phyloP scores from a whole-genome alignment of 768 basidiomycete species.

The Xanthoconium stramineum region DNA sequence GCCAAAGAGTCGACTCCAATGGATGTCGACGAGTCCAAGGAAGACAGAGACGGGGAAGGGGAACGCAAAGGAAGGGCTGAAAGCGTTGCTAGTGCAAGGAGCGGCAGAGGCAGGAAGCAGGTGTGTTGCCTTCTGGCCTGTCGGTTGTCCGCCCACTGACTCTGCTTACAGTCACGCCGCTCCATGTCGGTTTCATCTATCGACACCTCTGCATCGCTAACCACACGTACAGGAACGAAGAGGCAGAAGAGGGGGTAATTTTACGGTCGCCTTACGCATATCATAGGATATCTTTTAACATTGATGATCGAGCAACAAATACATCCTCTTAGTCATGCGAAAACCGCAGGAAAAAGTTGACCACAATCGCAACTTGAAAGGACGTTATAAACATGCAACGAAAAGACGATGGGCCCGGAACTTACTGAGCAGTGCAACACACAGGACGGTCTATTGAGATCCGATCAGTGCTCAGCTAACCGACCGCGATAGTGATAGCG shows the following conservation, averaged over 20 bases:
- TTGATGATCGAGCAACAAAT: constrained; percentile 12
- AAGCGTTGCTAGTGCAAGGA: constrained; percentile 60
- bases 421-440: constrained; percentile 75
- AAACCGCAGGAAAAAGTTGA: constrained; percentile 85
- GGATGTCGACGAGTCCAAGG: constrained; percentile 49
- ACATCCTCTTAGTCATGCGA: constrained; percentile 32
- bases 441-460: constrained; percentile 66
- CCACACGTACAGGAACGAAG: constrained; percentile 52
- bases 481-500: background rate
- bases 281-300: constrained; percentile 7
- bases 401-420: background rate
- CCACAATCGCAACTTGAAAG: constrained; percentile 68
- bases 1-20: constrained; percentile 42
- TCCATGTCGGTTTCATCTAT: constrained; percentile 76
- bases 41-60: constrained; percentile 27
- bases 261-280: background rate
- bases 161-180: constrained; percentile 44
- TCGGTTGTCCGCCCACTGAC: background rate
- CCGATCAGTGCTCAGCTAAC: constrained; percentile 8
- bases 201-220: constrained; percentile 56
- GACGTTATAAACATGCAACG: background rate
- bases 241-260: constrained; percentile 53
- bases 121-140: constrained; percentile 24
- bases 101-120: constrained; percentile 57
- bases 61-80: constrained; percentile 59